These are phyloP conservation scores for Metschnikowia aberdeeniae DNA, from an alignment of 805 yeast genomes.

Conservation along the genomic window DNA sequence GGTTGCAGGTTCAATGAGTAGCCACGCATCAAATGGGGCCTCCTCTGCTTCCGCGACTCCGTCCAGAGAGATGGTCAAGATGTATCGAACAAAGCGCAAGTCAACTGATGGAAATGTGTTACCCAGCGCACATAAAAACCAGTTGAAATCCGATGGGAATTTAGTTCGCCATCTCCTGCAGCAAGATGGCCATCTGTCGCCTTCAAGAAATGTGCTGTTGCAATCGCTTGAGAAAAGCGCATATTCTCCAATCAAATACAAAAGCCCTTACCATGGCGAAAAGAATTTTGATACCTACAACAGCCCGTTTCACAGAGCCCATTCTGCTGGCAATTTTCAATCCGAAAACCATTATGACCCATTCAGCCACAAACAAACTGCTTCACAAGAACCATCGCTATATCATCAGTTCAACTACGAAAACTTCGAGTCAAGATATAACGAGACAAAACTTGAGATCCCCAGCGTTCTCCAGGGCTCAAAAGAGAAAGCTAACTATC, in stretches of 20 bases:
- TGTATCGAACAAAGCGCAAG: background rate
- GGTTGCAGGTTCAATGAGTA: background rate
- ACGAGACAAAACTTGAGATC: constrained; percentile 8
- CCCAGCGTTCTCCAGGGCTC: constrained; percentile 5
- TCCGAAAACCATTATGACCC: constrained; percentile 1
- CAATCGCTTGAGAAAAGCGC: background rate
- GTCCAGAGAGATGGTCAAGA: background rate
- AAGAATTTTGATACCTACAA: background rate
- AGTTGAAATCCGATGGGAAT: constrained; percentile 2
- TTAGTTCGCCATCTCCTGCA: constrained; percentile 2
- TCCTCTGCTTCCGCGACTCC: constrained; percentile 1
- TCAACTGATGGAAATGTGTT: constrained; percentile 1
- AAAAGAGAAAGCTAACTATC: constrained; percentile 32
- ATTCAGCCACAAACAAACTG: background rate
- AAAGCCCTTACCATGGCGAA: background rate
- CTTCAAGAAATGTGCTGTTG: constrained; percentile 1
- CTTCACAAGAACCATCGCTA: constrained; percentile 5
- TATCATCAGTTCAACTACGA: constrained; percentile 6
- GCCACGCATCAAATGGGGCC: background rate
- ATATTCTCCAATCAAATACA: background rate
- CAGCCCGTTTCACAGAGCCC: constrained; percentile 21
- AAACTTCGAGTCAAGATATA: constrained; percentile 6
- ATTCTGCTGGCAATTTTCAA: constrained; percentile 32
- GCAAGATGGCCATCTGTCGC: background rate
- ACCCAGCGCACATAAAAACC: background rate